Percentiles rank a stretch among this genome's conserved stretches.
Evolutionary conservation across 2,329 filamentous ascomycete species (phyloP).

Genomic region (Ophiostoma sp.): DNA sequence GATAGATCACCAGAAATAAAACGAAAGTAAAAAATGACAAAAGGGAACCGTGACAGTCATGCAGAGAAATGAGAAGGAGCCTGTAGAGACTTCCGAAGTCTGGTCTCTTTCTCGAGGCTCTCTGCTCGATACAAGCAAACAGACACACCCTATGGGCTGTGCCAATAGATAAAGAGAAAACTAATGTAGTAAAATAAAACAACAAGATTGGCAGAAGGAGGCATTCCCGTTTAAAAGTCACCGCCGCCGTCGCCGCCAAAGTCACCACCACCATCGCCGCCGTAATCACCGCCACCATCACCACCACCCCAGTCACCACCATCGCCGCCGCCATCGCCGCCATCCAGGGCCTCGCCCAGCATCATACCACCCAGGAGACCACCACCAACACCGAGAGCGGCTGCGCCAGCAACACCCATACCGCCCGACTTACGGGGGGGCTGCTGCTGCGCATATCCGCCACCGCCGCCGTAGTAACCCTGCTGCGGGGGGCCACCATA

Average conservation of each 20-base stretch:
- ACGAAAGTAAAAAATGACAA: not conserved
- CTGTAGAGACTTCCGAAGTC: too few relatives aligned
- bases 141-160: too few relatives aligned
- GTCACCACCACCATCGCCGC: not conserved
- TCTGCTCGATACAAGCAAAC: too few relatives aligned
- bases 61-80: not conserved
- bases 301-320: slow-evolving; percentile 30
- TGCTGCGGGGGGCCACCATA: slow-evolving; percentile 15
- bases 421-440: slow-evolving; percentile 39
- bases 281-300: slow-evolving; percentile 31
- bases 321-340: slow-evolving; percentile 55
- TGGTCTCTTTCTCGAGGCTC: too few relatives aligned
- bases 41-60: not conserved
- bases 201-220: not conserved
- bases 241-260: not conserved
- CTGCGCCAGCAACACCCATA: slow-evolving; percentile 66
- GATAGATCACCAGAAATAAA: not conserved
- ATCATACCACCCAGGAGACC: slow-evolving; percentile 74
- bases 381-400: slow-evolving; percentile 72
- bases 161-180: too few relatives aligned
- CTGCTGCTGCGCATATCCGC: slow-evolving; percentile 33
- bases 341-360: slow-evolving; percentile 61
- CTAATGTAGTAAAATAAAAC: not conserved
- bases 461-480: slow-evolving; percentile 28
- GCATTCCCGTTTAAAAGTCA: not conserved